Percentiles rank a stretch among this genome's conserved stretches.
Conservation (phyloP, 148 eudicot species). For the Fagopyrum tataricum region DNA sequence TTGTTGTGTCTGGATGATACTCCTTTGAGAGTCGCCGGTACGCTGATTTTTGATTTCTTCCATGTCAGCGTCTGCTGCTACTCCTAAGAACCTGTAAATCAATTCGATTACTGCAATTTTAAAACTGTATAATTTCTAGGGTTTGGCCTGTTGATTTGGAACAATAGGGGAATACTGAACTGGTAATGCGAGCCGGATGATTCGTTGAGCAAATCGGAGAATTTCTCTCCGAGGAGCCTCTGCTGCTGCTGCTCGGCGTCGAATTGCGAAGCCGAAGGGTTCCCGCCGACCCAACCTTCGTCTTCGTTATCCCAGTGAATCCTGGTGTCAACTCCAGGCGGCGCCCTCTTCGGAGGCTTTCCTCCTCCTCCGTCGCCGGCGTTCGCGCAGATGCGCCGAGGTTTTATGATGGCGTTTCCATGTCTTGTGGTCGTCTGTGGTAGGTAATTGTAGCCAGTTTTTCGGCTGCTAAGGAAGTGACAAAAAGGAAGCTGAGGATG, state of each 20-base stretch:
- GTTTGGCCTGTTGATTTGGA: too few species aligned
- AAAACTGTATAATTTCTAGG: too few species aligned
- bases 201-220: slow-evolving; percentile 59
- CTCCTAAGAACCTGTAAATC: slow-evolving; percentile 60
- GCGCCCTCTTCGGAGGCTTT: slow-evolving; percentile 13
- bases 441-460: background rate
- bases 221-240: slow-evolving; percentile 40
- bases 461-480: background rate
- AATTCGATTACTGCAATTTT: too few species aligned
- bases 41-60: slow-evolving; percentile 84
- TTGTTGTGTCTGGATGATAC: slow-evolving; percentile 82
- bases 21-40: slow-evolving; percentile 71
- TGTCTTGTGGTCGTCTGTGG: background rate
- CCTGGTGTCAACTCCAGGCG: slow-evolving; percentile 67
- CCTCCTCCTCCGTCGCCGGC: slow-evolving; percentile 18
- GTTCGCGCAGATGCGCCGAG: background rate
- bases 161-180: slow-evolving; percentile 18
- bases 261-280: slow-evolving; percentile 18
- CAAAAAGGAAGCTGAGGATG: background rate
- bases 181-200: slow-evolving; percentile 79
- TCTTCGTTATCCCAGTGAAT: slow-evolving; percentile 87
- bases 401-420: background rate
- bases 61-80: slow-evolving; percentile 57
- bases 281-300: slow-evolving; percentile 80
- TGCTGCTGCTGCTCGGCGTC: slow-evolving; percentile 34